Conservation (phyloP, 768 basidiomycete species). For the Cytidiella melzeri region DNA sequence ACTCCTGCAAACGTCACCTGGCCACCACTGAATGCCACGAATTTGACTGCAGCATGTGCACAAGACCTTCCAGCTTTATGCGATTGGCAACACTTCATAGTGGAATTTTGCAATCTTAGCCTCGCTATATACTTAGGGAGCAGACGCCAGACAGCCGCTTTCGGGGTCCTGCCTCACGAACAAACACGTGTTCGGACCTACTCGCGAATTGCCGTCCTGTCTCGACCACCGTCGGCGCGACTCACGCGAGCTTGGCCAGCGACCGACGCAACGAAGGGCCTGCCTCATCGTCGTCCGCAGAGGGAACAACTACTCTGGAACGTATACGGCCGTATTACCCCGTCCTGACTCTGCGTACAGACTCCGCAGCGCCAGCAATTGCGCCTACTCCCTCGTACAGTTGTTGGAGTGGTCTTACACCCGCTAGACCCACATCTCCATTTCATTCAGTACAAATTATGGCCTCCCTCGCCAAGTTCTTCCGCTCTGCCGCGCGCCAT, state of each 20-base stretch:
- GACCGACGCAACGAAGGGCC: background rate
- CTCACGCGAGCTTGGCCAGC: background rate
- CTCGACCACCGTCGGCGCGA: too few relatives aligned
- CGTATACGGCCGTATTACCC: background rate
- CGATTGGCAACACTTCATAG: background rate
- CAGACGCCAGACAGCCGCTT: too few relatives aligned
- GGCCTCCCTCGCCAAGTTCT: conserved; percentile 5
- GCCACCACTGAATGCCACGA: too few relatives aligned
- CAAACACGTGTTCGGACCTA: conserved; percentile 12
- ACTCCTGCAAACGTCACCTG: too few relatives aligned
- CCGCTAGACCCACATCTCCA: conserved; percentile 2
- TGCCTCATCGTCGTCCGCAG: background rate
- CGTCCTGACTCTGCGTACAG: background rate
- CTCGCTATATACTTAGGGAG: too few relatives aligned
- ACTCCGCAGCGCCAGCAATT: background rate
- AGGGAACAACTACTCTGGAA: background rate
- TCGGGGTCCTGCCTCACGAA: conserved; percentile 4
- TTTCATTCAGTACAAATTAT: conserved; percentile 2
- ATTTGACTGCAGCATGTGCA: background rate
- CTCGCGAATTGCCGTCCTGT: conserved; percentile 8
- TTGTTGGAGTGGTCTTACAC: too few relatives aligned
- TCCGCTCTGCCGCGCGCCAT: conserved; percentile 8
- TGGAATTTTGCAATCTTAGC: too few relatives aligned
- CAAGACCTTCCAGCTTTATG: background rate
- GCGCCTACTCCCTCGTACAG: background rate